Evolutionary conservation across 108 stramenopile genomes (phyloP).

Genomic region (Pseudonitzschia pungens): DNA sequence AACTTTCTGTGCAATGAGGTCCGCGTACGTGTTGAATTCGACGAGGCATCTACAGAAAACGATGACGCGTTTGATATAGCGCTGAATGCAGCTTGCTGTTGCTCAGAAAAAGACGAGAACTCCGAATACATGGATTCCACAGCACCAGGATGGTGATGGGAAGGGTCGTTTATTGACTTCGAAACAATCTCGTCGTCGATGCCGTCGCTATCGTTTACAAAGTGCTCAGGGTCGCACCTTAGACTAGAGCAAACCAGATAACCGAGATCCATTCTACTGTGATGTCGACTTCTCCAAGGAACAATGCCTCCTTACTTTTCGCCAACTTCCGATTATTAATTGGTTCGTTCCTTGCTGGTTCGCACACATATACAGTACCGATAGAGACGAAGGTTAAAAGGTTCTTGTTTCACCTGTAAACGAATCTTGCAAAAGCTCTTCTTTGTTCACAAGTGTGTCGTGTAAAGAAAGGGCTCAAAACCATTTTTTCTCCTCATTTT

Average conservation of each 20-base stretch:
- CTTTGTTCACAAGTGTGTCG: not conserved
- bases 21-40: not conserved
- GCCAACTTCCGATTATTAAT: not conserved
- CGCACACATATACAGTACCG: too few species aligned
- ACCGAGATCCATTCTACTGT: constrained; percentile 5
- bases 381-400: not conserved
- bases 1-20: not conserved
- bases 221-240: constrained; percentile 1
- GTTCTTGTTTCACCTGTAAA: not conserved
- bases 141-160: not conserved
- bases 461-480: not conserved
- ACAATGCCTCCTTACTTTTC: not conserved
- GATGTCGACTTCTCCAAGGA: not conserved
- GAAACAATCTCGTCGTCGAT: not conserved
- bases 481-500: not conserved
- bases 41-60: not conserved
- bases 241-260: constrained; percentile 3
- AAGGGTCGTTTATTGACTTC: not conserved
- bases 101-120: not conserved
- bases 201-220: not conserved
- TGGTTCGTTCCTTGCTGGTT: not conserved
- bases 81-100: not conserved
- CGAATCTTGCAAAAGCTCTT: not conserved
- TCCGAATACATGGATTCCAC: not conserved
- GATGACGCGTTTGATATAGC: not conserved